Evolutionary conservation across 176 grass and related monocot genomes (phyloP).

Genomic region (Eleusine coracana): DNA sequence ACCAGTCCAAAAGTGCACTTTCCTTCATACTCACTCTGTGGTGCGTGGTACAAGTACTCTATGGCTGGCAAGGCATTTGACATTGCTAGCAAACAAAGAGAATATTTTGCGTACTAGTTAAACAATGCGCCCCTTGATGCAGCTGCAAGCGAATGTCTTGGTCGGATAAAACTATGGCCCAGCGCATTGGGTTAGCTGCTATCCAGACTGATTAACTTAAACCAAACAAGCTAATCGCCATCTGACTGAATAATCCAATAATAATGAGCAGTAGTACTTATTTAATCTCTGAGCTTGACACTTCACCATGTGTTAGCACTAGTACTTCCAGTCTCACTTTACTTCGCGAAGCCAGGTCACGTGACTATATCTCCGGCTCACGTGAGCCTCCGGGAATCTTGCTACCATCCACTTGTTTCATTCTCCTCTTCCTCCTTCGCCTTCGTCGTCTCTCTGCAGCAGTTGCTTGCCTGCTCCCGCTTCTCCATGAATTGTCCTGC

Average conservation of each 20-base stretch:
- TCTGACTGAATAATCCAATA: not conserved
- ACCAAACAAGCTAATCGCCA: slow-evolving; percentile 21
- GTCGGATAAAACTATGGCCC: slow-evolving; percentile 55
- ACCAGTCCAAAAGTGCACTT: slow-evolving; percentile 27
- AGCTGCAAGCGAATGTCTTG: slow-evolving; percentile 54
- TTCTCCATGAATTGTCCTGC: not conserved
- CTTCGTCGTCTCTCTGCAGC: not conserved
- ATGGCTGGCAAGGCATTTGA: slow-evolving; percentile 37
- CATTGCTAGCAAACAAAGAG: slow-evolving; percentile 54
- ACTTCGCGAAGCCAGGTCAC: slow-evolving; percentile 62
- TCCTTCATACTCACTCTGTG: slow-evolving; percentile 23
- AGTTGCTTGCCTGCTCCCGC: not conserved
- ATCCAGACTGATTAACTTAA: slow-evolving; percentile 14
- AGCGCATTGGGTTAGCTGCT: slow-evolving; percentile 14
- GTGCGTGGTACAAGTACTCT: not conserved
- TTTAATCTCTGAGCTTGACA: slow-evolving; percentile 6
- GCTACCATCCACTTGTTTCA: slow-evolving; percentile 30
- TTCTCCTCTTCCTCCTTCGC: not conserved
- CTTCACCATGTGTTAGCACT: slow-evolving; percentile 4
- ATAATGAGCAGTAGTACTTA: not conserved
- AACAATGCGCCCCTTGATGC: slow-evolving; percentile 38
- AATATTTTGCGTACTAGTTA: slow-evolving; percentile 57
- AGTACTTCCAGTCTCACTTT: slow-evolving; percentile 45
- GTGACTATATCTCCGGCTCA: slow-evolving; percentile 61
- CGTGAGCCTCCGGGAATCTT: slow-evolving; percentile 80